Base-by-base conservation (phyloP, 1,139 yeast species). In the Zygosaccharomyces pseudobailii region DNA sequence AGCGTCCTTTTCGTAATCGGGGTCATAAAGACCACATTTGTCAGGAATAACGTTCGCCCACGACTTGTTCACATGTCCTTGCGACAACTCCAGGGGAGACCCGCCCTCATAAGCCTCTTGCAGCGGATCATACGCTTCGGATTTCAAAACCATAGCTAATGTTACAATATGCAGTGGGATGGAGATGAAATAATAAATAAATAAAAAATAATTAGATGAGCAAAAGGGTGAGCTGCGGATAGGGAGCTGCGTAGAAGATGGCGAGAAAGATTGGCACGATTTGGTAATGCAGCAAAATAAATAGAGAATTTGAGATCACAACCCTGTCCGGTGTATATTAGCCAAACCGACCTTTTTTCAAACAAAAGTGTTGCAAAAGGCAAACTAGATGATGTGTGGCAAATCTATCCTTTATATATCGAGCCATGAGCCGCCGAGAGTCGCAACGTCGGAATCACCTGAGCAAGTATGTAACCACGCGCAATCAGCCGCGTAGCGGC, bases 41-140 rank as follows among this genome's bases (percentile, higher is more conserved):
- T 80, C 77, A 40, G 98, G 98, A 54, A 92, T 75, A 6, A 92
- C 77, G 40, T 87, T 80, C 21, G 97, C 97, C 97, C 97, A 92
- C 8, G 96, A 85, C 59, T 73, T 80, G 73, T 89, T 86, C 7
- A 42, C 40, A 23, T 45, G 50, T n/a, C 50, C 62, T 58, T 80
- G 83, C 35, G 88, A 84, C 68, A 85, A 86, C 38, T 76, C 61
- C 73, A 82, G 50, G 17, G 59, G 54, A 22, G 57, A 35, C 7
- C 66, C 65, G 43, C 65, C 64, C 32, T 59, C 59, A 45, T 62
- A 62, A 8, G 63, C 53, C 40, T 61, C 66, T 46, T 60, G 55
- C 20, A 57, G 44, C n/a, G 64, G 63, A 46, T 62, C 60, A 40
- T 53, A 61, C 13, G 49, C 39, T 33, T 59, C 66, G 23, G 67